Evolutionary conservation across 495 filamentous ascomycete species (phyloP), one percentile per base, ranked within the genome.

Genomic region (Trichoderma virens): DNA sequence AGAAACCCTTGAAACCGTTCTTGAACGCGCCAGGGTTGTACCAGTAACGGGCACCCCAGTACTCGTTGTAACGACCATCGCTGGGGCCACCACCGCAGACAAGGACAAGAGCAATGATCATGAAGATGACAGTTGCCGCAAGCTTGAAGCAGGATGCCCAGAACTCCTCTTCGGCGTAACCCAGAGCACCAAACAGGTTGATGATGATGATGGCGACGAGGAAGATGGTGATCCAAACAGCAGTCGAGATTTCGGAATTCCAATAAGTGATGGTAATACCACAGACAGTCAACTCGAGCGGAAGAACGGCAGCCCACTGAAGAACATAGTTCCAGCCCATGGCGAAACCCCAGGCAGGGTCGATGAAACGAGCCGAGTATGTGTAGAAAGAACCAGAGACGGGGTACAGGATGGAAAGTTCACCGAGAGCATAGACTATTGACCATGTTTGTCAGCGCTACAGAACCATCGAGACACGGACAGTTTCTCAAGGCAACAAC

Each of bases 291-390:
- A 85, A 68, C 68, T 86, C 84, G 23, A 85, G 76, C 41, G 82
- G 82, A 32, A 86, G 72, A 43, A 85, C 80, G 51, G 83, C 74
- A 47, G 78, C 72, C 88, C 88, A 91, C 69, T 82, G 79, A 60
- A 89, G 76, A 63, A 85, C 83, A 70, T 91, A 91, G 71, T 90
- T 86, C 86, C 87, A 91, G 62, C 91, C 91, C 80, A 96, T 92
- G 66, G 91, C 89, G 72, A 96, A 95, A 60, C 91, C 91, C 81
- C 91, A 85, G 63, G 87, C 86, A 13, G 88, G 86, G 67, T 90
- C 86, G 66, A 91, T 85, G 68, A 92, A 88, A 65, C 89, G 85
- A 64, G 86, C 79, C 54, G 89, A 88, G 66, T 90, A 91, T 34
- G 88, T 79, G 35, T 82, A 82, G 74, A 84, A 78, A 66, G 79